phyloP scores from a whole-genome alignment of 805 yeast genomes.

The Lachancea quebecensis region DNA sequence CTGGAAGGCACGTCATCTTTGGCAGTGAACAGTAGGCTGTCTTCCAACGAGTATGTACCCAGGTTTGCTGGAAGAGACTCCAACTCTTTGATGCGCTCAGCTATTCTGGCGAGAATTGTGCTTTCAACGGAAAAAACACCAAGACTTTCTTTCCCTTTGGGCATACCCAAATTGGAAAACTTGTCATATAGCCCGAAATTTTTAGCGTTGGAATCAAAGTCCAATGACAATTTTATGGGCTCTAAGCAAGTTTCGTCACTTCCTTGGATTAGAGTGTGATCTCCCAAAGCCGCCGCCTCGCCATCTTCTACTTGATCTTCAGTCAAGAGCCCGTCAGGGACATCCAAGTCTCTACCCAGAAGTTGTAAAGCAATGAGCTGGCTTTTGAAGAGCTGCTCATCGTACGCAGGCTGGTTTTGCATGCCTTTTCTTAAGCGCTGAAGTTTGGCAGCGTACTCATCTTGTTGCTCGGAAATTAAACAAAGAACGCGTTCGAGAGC shows the following conservation, averaged over 20 bases:
- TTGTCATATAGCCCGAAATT: constrained; percentile 27
- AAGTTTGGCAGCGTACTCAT: constrained; percentile 27
- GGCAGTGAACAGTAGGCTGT: constrained; percentile 36
- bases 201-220: constrained; percentile 28
- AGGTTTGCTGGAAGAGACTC: constrained; percentile 64
- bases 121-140: constrained; percentile 49
- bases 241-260: neutral
- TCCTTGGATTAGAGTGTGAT: neutral
- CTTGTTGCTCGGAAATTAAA: constrained; percentile 38
- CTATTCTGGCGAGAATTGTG: constrained; percentile 45
- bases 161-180: constrained; percentile 16
- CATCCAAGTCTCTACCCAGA: constrained; percentile 55
- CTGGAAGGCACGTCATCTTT: constrained; percentile 40
- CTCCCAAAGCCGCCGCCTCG: neutral
- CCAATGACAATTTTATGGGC: constrained; percentile 24
- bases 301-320: constrained; percentile 14
- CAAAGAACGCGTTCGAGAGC: constrained; percentile 39
- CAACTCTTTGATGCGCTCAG: constrained; percentile 51
- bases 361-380: constrained; percentile 62
- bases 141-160: constrained; percentile 35
- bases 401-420: constrained; percentile 30
- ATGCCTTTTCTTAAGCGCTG: constrained; percentile 24
- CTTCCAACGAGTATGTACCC: constrained; percentile 48
- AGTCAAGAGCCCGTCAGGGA: constrained; percentile 47
- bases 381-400: constrained; percentile 41